Base-by-base conservation (phyloP, 2,329 filamentous ascomycete genomes). In the Triangularia setosa region DNA sequence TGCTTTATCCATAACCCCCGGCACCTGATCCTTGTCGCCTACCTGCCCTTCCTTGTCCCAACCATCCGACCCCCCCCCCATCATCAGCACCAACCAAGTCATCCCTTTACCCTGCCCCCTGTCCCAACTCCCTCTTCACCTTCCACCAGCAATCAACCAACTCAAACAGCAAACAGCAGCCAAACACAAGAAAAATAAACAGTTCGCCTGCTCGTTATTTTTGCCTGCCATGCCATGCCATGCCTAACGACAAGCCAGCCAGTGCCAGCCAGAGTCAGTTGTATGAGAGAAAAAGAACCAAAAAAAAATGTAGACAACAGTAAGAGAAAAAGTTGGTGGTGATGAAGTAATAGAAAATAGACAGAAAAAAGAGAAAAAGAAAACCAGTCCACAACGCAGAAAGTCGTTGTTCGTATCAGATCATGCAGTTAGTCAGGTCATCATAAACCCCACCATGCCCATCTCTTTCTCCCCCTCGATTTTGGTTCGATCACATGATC, bases 401-500 rank as follows among this genome's bases (percentile, higher is more conserved):
- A 57, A 40, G 44, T 44, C 62, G 62, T 61, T 61, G 27, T 64
- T 68, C 68, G 64, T 70, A 62, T 65, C 65, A 67, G 67, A 67
- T 72, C 71, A 70, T 72, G 68, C 65, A 65, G 61, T 66, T 58
- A 65, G 63, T 66, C 64, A 54, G 53, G 33, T 66, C 60, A 60
- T 61, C 44, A 62, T 24, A 27, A 18, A 40, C 44, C 40, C 27
- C 18, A 28, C 30, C 23, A n/a, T 27, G 52, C 54, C 24, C 60
- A 40, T 53, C 14, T 58, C 56, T 65, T 61, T 25, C 27, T 28
- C 64, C 61, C 28, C 33, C 58, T 55, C 23, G 11, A 30, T 8
- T 27, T 21, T 7, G 23, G 12, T 35, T 66, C 75, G n/a, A 48
- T 86, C 82, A 96, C 75, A 96, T 83, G 77, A 94, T 86, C 76